Conservation (phyloP, 2,329 filamentous ascomycete genomes). For the Didymella segeticola region DNA sequence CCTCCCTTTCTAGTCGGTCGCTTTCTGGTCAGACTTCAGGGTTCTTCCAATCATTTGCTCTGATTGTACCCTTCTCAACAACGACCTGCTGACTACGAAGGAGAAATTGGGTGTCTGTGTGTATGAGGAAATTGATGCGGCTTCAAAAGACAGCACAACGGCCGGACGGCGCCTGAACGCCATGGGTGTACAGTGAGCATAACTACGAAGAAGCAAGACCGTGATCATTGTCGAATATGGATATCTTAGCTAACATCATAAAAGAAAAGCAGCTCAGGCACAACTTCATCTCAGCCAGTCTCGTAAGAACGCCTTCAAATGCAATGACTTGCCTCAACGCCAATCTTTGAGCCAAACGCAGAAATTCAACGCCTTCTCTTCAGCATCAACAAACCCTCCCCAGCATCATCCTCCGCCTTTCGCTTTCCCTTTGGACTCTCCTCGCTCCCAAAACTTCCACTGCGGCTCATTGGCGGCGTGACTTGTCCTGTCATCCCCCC, state of each 20-base stretch:
- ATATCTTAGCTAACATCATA: neutral
- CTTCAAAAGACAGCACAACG: neutral
- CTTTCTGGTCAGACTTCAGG: neutral
- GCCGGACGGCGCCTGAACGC: neutral
- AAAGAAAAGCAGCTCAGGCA: neutral
- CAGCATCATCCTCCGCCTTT: conserved; percentile 28
- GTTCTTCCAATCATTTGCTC: neutral
- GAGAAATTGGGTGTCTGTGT: neutral
- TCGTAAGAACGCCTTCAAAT: conserved; percentile 5
- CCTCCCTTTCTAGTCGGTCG: conserved; percentile 8
- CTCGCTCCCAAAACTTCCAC: conserved; percentile 33
- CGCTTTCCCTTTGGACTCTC: conserved; percentile 29
- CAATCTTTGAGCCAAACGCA: neutral
- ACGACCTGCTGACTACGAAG: neutral
- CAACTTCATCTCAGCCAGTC: conserved; percentile 1
- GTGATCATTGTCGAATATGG: neutral
- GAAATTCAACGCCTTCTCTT: conserved; percentile 30
- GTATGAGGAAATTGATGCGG: too few species aligned
- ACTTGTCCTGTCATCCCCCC: conserved; percentile 19
- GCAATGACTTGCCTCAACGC: neutral
- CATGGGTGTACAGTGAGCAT: neutral
- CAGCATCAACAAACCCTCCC: conserved; percentile 13
- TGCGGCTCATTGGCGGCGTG: conserved; percentile 42
- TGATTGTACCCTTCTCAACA: neutral
- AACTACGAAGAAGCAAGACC: neutral